Evolutionary conservation across 768 basidiomycete genomes (phyloP), one percentile per base, ranked within the genome.

Genomic region (Mrakia hoshinonis): DNA sequence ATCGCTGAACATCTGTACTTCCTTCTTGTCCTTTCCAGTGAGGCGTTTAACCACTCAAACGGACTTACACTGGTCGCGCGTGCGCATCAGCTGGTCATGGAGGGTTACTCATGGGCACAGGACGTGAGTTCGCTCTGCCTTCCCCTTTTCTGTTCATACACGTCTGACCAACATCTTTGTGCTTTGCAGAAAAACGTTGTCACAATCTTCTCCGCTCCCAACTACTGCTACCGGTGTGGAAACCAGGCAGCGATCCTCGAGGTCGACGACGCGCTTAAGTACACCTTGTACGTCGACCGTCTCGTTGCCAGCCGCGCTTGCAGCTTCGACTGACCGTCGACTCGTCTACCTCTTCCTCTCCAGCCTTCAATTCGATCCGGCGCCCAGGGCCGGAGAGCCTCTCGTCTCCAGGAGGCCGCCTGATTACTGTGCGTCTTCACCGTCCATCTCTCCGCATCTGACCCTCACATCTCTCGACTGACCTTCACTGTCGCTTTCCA

Each of bases 181-280:
- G n/a, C 48, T 47, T 60, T 15, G n/a, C 36, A 71, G 69, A 73
- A 73, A 68, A 98, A 97, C 79, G 95, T 99, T 29, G 95, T 99
- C 75, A 99, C 95, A 52, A 97, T 99, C 79, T 99, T 97, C 84
- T 97, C 94, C 75, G 96, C 96, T 75, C 96, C 96, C 52, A 99
- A 99, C 82, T 99, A 97, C 81, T 99, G 95, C 82, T 99, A 99
- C 84, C 85, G 96, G 79, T 99, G 96, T 79, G 96, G 96, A 67
- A 99, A 99, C 80, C 96, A 98, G 78, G 96, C 96, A 68, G 96
- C 96, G 63, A 99, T 99, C 80, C 95, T 99, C 88, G 96, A 99
- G 81, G 96, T 99, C 81, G 96, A 99, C 81, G 81, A 83, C 72
- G 79, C 81, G 61, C 75, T 82, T 73, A 81, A 82, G 75, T 83